phyloP scores from a whole-genome alignment of 768 basidiomycete genomes.

The Royoungia palumana region DNA sequence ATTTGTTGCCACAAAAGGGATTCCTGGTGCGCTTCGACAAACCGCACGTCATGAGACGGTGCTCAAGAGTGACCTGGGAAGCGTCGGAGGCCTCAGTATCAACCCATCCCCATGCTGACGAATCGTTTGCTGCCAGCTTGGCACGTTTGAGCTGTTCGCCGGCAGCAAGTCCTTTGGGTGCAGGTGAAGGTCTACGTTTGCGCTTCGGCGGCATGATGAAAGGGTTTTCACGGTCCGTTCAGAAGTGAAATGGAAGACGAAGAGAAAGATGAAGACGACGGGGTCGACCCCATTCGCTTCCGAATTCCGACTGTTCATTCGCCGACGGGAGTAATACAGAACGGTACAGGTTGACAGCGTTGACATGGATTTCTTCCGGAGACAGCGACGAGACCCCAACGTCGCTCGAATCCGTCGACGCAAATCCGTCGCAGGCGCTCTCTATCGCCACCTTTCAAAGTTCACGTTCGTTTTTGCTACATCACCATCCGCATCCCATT shows the following conservation, averaged over 20 bases:
- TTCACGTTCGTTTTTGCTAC: slow-evolving; percentile 25
- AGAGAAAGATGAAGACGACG: slow-evolving; percentile 10
- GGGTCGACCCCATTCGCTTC: slow-evolving; percentile 1
- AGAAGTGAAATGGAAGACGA: slow-evolving; percentile 3
- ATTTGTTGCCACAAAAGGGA: slow-evolving; percentile 59
- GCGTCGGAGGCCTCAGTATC: slow-evolving; percentile 55
- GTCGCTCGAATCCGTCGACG: slow-evolving; percentile 46
- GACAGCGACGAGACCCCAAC: slow-evolving; percentile 29
- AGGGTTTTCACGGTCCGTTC: too few relatives aligned
- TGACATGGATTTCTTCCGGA: slow-evolving; percentile 9
- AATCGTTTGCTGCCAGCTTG: slow-evolving; percentile 43
- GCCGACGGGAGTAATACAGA: neutral
- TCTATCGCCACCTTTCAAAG: slow-evolving; percentile 34
- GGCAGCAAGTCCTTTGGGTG: slow-evolving; percentile 50
- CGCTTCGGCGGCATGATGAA: slow-evolving; percentile 54
- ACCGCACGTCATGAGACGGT: slow-evolving; percentile 66
- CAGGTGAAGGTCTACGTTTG: slow-evolving; percentile 47
- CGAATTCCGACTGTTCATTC: slow-evolving; percentile 23
- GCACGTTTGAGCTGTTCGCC: slow-evolving; percentile 63
- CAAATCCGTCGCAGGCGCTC: slow-evolving; percentile 31
- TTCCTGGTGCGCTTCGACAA: slow-evolving; percentile 49
- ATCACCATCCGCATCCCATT: neutral
- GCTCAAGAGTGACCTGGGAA: slow-evolving; percentile 63
- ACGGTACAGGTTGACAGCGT: too few relatives aligned
- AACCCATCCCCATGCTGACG: slow-evolving; percentile 79